phyloP scores from a whole-genome alignment of 2,329 filamentous ascomycete species.

The Arthrocladium fulminans region DNA sequence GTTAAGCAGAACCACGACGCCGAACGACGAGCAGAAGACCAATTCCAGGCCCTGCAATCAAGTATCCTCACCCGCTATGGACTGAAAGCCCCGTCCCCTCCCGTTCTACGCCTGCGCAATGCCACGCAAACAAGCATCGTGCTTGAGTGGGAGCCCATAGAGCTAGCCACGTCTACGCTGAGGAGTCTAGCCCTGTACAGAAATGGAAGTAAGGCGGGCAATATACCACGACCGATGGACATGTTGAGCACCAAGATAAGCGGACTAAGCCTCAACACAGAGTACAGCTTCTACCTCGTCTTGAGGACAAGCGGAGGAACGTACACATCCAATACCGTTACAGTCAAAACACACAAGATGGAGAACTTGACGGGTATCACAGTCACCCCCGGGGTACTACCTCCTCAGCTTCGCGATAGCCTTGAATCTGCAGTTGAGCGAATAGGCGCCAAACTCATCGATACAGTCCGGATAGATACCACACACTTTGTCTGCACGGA shows the following conservation, averaged over 20 bases:
- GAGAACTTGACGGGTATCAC: constrained; percentile 93
- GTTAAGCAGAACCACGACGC: constrained; percentile 77
- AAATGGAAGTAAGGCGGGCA: constrained; percentile 93
- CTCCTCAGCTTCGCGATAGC: constrained; percentile 60
- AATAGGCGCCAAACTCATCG: constrained; percentile 86
- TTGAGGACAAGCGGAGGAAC: constrained; percentile 85
- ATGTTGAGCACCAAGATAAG: constrained; percentile 96
- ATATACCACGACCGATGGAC: constrained; percentile 76
- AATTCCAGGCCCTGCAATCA: constrained; percentile 78
- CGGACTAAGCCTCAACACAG: constrained; percentile 88
- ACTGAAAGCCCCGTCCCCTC: constrained; percentile 63
- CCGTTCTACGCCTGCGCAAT: constrained; percentile 83
- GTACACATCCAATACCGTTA: constrained; percentile 71
- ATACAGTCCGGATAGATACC: constrained; percentile 87
- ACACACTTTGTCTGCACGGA: constrained; percentile 98
- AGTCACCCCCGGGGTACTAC: constrained; percentile 81
- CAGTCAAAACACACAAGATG: constrained; percentile 94
- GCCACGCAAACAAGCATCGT: constrained; percentile 97
- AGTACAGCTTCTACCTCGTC: constrained; percentile 90
- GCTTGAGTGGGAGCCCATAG: constrained; percentile 93
- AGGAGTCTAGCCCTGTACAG: constrained; percentile 84
- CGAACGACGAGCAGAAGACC: constrained; percentile 63
- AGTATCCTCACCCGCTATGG: constrained; percentile 84
- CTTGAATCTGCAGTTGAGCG: constrained; percentile 68
- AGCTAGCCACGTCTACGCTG: constrained; percentile 83